Evolutionary conservation across 495 filamentous ascomycete genomes (phyloP), one percentile per base, ranked within the genome.

Genomic region (Penicillium ochrochloron): DNA sequence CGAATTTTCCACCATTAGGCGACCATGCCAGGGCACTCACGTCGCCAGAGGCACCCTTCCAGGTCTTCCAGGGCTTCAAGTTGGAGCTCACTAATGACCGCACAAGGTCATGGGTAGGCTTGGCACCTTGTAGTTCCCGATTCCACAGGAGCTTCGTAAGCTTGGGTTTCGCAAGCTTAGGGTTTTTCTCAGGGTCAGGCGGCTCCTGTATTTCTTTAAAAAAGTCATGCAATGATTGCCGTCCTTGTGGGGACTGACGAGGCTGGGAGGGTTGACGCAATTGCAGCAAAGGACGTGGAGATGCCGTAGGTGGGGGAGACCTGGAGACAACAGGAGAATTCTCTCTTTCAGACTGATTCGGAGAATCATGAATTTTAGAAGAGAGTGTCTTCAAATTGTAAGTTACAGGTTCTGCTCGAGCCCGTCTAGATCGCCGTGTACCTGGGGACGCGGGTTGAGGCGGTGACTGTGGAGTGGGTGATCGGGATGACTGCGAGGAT

Each of bases 11-110:
- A 1, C 82, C 82, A 70, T 84, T 75, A 15, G 81, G 76, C 25
- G 77, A 80, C 84, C 84, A 86, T 9, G 78, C 76, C 44, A 82
- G 66, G 31, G 74, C 69, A 25, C 80, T 71, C 14, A 85, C 72
- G 67, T 86, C 84, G 25, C 80, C 78, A 0, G 84, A 86, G 0
- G 82, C 80, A 5, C 83, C 84, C 68, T 79, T 83, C 82, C 82
- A 86, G 5, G 67, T 64, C 59, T 75, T 78, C 69, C 71, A 79
- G 3, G 60, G 67, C 52, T 63, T 75, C 17, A 84, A 62, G 8
- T 71, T 62, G 9, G 72, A 72, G 12, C 61, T 63, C 19, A 71
- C 52, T 14, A 62, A 46, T 12, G 63, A 33, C 8, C 59, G 62
- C 25, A 82, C 57, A 14, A 63, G 65, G 5, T 56, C 62, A 1